These are phyloP conservation scores for Alternaria alternata DNA, from an alignment of 2,329 filamentous ascomycete genomes.

Conservation along the genomic window DNA sequence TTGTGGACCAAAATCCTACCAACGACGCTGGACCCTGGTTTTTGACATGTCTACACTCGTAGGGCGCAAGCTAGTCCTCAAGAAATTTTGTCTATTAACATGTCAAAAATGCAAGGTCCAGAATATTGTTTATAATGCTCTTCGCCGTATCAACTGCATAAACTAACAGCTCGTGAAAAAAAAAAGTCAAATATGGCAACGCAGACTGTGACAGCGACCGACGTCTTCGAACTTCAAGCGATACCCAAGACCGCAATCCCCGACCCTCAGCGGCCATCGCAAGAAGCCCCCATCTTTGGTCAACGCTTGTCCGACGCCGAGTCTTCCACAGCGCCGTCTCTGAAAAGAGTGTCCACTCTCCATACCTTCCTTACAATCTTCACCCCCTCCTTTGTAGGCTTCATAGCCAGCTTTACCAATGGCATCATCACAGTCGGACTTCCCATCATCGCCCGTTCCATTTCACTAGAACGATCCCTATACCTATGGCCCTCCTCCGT, in stretches of 20 bases:
- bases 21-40: background rate
- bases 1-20: background rate
- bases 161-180: background rate
- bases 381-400: slow-evolving; percentile 32
- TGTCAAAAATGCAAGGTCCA: background rate
- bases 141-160: background rate
- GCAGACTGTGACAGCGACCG: background rate
- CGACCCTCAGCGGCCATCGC: background rate
- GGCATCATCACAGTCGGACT: slow-evolving; percentile 55
- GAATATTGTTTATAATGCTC: background rate
- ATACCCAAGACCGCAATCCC: background rate
- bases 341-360: background rate
- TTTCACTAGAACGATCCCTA: slow-evolving; percentile 39
- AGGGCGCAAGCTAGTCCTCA: slow-evolving; percentile 1
- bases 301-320: slow-evolving; percentile 4
- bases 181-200: slow-evolving; percentile 5
- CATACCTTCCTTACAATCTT: slow-evolving; percentile 14
- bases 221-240: slow-evolving; percentile 10
- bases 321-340: background rate
- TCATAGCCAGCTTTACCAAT: slow-evolving; percentile 44
- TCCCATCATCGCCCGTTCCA: slow-evolving; percentile 51
- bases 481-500: slow-evolving; percentile 48
- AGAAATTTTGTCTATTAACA: background rate
- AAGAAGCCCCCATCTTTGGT: background rate
- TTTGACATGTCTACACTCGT: background rate